Conservation (phyloP, 768 basidiomycete genomes). For the Rhodosporidiobolus odoratus region DNA sequence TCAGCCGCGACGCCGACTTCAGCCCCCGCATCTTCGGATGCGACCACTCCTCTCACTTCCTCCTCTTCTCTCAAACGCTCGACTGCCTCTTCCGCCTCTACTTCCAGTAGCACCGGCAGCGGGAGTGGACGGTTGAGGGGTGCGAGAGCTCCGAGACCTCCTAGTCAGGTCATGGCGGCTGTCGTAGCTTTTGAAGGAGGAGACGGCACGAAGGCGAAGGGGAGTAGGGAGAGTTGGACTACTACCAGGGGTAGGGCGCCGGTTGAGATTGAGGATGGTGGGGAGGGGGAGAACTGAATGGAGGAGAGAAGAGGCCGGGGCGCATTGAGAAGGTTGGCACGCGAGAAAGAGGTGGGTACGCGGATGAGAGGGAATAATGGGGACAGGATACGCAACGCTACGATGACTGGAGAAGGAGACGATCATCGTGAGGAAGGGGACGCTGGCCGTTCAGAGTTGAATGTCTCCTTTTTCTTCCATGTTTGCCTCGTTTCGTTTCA, state of each 20-base stretch:
- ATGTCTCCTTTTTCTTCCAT: too few relatives aligned
- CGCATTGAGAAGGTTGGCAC: too few relatives aligned
- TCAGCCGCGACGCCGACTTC: too few relatives aligned
- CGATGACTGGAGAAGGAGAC: too few relatives aligned
- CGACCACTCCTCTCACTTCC: not conserved
- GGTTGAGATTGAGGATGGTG: too few relatives aligned
- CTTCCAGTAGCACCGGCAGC: too few relatives aligned
- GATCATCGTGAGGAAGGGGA: too few relatives aligned
- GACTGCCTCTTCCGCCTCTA: not conserved
- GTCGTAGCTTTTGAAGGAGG: not conserved
- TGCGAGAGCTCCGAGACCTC: conserved; percentile 24
- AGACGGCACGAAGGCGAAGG: not conserved
- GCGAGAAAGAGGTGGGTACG: too few relatives aligned
- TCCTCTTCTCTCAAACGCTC: conserved; percentile 20
- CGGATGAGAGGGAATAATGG: too few relatives aligned
- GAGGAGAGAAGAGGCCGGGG: not conserved
- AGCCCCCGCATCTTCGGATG: not conserved
- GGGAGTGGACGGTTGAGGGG: conserved; percentile 19
- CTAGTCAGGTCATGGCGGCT: not conserved
- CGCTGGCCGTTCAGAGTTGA: too few relatives aligned
- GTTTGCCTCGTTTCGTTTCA: too few relatives aligned
- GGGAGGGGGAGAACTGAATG: not conserved
- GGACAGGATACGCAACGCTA: too few relatives aligned
- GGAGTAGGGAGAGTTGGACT: conserved; percentile 12
- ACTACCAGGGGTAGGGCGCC: not conserved